A percentile compares a stretch with the other conserved stretches of the same genome.
These are phyloP conservation scores for Saccharomyces hybrid DNA, from an alignment of 1,139 yeast species.

Conservation along the genomic window DNA sequence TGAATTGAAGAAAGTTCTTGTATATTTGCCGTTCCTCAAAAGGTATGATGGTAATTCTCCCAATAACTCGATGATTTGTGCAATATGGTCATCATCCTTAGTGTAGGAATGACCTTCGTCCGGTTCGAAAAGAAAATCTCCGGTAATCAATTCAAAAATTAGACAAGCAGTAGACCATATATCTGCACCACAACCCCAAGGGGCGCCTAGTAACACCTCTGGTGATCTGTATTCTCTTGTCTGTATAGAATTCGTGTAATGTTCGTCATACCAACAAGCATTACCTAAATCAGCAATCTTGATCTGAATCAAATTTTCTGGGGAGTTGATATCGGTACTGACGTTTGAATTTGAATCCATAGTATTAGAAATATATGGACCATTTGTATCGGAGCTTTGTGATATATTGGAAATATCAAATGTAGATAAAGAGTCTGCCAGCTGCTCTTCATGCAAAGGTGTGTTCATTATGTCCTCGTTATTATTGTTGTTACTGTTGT, in stretches of 20 bases:
- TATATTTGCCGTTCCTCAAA: constrained; percentile 44
- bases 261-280: constrained; percentile 60
- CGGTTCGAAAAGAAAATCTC: constrained; percentile 72
- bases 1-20: constrained; percentile 47
- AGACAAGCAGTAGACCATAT: constrained; percentile 70
- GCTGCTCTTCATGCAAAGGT: constrained; percentile 1
- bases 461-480: neutral
- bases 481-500: neutral
- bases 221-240: constrained; percentile 73
- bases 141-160: constrained; percentile 62
- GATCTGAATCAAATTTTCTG: constrained; percentile 36
- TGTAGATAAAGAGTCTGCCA: constrained; percentile 28
- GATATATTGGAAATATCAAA: constrained; percentile 33
- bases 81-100: constrained; percentile 69
- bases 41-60: constrained; percentile 50
- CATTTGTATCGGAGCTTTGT: constrained; percentile 20
- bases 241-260: constrained; percentile 66
- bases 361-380: neutral
- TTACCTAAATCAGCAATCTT: constrained; percentile 74
- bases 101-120: constrained; percentile 41
- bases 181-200: constrained; percentile 73
- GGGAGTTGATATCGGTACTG: neutral
- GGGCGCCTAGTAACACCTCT: constrained; percentile 50
- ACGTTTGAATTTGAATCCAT: neutral
- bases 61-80: constrained; percentile 61